A percentile compares a stretch with the other conserved stretches of the same genome.
Conservation (phyloP, 2,329 filamentous ascomycete species). For the Mycosphaerella sp. region DNA sequence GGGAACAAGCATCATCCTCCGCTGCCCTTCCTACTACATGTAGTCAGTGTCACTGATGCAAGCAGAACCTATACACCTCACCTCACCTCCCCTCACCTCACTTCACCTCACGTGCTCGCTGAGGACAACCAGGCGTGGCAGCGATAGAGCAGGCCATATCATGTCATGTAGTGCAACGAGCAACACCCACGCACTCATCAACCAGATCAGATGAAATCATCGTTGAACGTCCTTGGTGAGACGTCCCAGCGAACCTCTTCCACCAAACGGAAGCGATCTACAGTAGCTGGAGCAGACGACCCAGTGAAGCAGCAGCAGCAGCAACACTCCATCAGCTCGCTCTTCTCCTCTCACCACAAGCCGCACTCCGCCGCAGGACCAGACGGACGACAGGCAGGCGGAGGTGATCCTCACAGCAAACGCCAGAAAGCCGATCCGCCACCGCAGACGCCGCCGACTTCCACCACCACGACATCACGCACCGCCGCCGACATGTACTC, state of each 20-base stretch:
- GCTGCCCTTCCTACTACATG: no score
- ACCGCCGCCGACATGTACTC: constrained; percentile 49
- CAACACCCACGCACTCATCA: not conserved
- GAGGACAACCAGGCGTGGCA: not conserved
- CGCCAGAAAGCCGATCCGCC: constrained; percentile 33
- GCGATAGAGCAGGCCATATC: not conserved
- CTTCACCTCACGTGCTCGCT: no score
- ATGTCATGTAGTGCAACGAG: constrained; percentile 1
- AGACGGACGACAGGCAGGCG: constrained; percentile 23
- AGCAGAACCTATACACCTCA: no score
- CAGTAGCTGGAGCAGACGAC: constrained; percentile 6
- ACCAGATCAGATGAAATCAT: constrained; percentile 24
- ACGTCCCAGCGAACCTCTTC: constrained; percentile 12
- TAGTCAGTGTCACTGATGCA: no score
- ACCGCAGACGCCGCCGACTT: constrained; percentile 20
- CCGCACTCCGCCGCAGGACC: constrained; percentile 12
- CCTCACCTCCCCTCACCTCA: no score
- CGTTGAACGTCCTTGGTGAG: constrained; percentile 16
- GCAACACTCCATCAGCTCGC: constrained; percentile 39
- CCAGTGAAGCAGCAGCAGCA: constrained; percentile 28
- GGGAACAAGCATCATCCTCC: no score
- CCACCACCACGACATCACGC: constrained; percentile 23
- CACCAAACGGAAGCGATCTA: constrained; percentile 9
- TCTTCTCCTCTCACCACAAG: constrained; percentile 37
- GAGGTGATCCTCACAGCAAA: constrained; percentile 35